These are phyloP conservation scores for Pterocarpus macrocarpus DNA, from an alignment of 306 rosid species.

Conservation along the genomic window DNA sequence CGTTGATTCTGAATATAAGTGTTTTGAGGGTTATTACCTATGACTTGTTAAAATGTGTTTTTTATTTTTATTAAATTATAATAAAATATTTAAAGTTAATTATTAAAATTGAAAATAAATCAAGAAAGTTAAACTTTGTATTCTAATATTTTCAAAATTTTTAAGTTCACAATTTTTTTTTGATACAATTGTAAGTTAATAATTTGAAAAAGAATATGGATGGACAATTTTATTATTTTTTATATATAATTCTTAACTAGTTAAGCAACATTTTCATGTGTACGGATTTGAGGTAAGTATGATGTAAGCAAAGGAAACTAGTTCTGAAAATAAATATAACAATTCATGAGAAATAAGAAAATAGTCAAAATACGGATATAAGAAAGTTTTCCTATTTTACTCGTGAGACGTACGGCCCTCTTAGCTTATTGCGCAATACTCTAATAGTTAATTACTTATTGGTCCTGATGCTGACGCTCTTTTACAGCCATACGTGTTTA, in stretches of 20 bases:
- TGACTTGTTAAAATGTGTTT: no score
- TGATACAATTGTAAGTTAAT: no score
- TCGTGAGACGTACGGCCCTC: not conserved
- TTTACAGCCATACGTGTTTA: not conserved
- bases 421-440: not conserved
- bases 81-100: no score
- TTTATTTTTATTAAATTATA: no score
- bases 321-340: not conserved
- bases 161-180: no score
- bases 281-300: not conserved
- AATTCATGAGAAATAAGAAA: not conserved
- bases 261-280: not conserved
- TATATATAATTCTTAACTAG: no score
- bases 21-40: no score
- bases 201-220: no score
- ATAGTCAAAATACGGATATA: not conserved
- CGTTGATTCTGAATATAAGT: no score
- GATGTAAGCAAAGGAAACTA: constrained; percentile 7
- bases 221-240: not conserved
- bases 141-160: no score
- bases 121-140: no score
- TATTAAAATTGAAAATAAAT: no score
- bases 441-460: not conserved
- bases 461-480: not conserved
- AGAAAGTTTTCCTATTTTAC: not conserved